Percentiles rank a stretch among this genome's conserved stretches.
Evolutionary conservation across 1,284 basidiomycete genomes (phyloP).

Genomic region (Leccinum pachyderme): DNA sequence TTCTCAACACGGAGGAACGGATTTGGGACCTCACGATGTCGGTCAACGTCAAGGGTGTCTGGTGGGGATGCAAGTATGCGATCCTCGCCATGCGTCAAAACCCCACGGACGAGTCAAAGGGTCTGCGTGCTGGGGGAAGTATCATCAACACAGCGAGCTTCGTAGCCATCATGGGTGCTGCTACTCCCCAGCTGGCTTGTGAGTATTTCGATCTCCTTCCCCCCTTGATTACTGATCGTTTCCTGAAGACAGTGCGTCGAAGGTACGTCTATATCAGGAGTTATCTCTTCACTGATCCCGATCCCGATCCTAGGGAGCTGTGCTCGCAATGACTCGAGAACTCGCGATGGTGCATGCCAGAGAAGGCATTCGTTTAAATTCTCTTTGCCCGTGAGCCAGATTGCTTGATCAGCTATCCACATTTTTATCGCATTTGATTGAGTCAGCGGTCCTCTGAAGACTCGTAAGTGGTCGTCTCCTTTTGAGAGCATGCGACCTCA

Average conservation of each 20-base stretch:
- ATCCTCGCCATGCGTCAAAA: constrained; percentile 95
- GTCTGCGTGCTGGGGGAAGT: constrained; percentile 81
- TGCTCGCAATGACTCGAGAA: constrained; percentile 97
- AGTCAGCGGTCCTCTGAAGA: constrained; percentile 88
- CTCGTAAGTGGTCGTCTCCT: constrained; percentile 53
- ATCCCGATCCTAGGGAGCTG: constrained; percentile 68
- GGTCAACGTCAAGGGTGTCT: constrained; percentile 97
- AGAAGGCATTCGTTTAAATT: constrained; percentile 94
- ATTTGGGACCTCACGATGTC: constrained; percentile 95
- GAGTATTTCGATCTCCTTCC: constrained; percentile 27
- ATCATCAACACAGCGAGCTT: constrained; percentile 98
- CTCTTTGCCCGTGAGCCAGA: constrained; percentile 84
- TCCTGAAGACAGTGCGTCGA: constrained; percentile 75
- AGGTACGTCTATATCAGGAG: constrained; percentile 43
- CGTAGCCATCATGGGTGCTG: constrained; percentile 90
- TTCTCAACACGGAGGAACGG: constrained; percentile 91
- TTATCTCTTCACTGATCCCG: constrained; percentile 2
- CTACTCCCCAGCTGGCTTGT: constrained; percentile 96
- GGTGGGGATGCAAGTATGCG: constrained; percentile 98
- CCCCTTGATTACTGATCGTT: constrained; percentile 3
- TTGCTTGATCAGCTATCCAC: constrained; percentile 2
- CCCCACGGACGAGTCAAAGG: constrained; percentile 76
- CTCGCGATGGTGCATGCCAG: constrained; percentile 96
- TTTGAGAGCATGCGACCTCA: not conserved
- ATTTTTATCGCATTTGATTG: constrained; percentile 3